Conservation (phyloP, 495 filamentous ascomycete species). For the Aspergillus funiculosus region DNA sequence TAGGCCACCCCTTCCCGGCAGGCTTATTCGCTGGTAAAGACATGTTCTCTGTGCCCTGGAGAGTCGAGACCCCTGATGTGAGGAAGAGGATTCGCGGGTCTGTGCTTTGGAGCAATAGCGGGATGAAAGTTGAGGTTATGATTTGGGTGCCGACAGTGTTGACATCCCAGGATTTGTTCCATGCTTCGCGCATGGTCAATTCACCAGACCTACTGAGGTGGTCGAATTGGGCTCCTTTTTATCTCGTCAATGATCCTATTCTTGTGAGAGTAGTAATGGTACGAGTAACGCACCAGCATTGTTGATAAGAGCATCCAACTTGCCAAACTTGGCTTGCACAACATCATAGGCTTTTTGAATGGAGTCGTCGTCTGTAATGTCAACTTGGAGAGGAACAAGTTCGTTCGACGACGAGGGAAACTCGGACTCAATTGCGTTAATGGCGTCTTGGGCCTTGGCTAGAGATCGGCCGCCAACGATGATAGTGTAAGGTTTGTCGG, state of each 20-base stretch:
- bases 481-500: slow-evolving; percentile 40
- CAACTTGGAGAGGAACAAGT: slow-evolving; percentile 36
- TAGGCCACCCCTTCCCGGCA: slow-evolving; percentile 43
- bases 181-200: slow-evolving; percentile 34
- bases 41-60: slow-evolving; percentile 32
- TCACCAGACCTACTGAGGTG: slow-evolving; percentile 25
- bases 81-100: slow-evolving; percentile 47
- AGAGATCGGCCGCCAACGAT: slow-evolving; percentile 41
- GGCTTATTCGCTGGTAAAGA: slow-evolving; percentile 30
- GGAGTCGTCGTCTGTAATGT: slow-evolving; percentile 49
- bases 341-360: slow-evolving; percentile 36
- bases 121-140: slow-evolving; percentile 40
- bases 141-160: slow-evolving; percentile 50
- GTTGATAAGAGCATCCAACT: slow-evolving; percentile 49
- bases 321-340: slow-evolving; percentile 33
- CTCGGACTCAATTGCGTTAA: slow-evolving; percentile 26
- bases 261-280: neutral
- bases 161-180: slow-evolving; percentile 51
- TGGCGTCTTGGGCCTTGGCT: slow-evolving; percentile 42
- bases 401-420: slow-evolving; percentile 31
- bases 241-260: neutral
- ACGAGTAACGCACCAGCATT: slow-evolving; percentile 35
- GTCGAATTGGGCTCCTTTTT: slow-evolving; percentile 33
- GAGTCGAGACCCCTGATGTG: slow-evolving; percentile 42
- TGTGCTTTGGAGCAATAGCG: slow-evolving; percentile 39